A percentile compares a stretch with the other conserved stretches of the same genome.
These are phyloP conservation scores for Cardamine occulta DNA, from an alignment of 345 rosid genomes.

Conservation along the genomic window DNA sequence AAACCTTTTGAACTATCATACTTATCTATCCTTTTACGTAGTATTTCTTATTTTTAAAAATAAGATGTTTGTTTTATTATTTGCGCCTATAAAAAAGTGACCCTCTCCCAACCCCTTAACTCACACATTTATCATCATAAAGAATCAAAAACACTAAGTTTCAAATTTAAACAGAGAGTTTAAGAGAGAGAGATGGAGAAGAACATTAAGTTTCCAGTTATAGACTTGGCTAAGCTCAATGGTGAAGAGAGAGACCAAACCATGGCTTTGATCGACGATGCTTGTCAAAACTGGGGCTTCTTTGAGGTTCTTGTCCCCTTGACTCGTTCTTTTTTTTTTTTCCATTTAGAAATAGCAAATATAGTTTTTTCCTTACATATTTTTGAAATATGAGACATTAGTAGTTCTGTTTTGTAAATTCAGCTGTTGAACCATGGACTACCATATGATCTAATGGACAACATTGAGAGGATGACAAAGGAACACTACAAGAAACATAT, in stretches of 20 bases:
- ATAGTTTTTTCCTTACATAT: background rate
- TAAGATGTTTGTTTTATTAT: slow-evolving; percentile 12
- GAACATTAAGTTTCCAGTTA: slow-evolving; percentile 56
- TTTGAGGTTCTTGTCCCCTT: slow-evolving; percentile 73
- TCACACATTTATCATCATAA: slow-evolving; percentile 31
- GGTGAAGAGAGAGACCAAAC: slow-evolving; percentile 61
- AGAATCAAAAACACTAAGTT: slow-evolving; percentile 6
- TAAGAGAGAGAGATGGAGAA: slow-evolving; percentile 47
- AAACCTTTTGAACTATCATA: slow-evolving; percentile 6
- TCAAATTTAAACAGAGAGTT: slow-evolving; percentile 13
- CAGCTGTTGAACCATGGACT: slow-evolving; percentile 79
- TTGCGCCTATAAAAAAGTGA: slow-evolving; percentile 60
- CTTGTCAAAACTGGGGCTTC: slow-evolving; percentile 88
- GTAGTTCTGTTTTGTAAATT: background rate
- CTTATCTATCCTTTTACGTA: slow-evolving; percentile 1
- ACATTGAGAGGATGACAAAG: slow-evolving; percentile 68
- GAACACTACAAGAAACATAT: slow-evolving; percentile 66
- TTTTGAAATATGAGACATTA: background rate
- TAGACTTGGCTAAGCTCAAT: slow-evolving; percentile 65
- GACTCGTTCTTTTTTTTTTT: too few species aligned
- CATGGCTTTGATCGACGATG: slow-evolving; percentile 68
- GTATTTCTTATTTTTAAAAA: background rate
- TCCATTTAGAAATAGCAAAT: too few species aligned
- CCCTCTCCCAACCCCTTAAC: slow-evolving; percentile 19
- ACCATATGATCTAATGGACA: slow-evolving; percentile 66